phyloP scores from a whole-genome alignment of 208 protist genomes.

The Blechomonas ayalai region DNA sequence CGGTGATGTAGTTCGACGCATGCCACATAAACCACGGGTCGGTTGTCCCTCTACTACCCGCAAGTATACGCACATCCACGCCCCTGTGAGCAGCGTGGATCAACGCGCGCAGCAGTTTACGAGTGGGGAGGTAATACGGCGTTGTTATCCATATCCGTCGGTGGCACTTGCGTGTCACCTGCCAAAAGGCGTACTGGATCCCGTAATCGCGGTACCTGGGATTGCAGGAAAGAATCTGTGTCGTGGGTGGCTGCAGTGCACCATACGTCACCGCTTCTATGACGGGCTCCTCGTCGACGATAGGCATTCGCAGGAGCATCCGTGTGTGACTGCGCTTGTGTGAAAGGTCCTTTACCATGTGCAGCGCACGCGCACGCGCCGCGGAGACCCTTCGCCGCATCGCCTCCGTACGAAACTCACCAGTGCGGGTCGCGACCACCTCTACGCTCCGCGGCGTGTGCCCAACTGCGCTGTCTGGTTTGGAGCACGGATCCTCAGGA shows the following conservation, averaged over 20 bases:
- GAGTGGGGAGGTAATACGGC: conserved; percentile 87
- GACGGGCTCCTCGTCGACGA: conserved; percentile 61
- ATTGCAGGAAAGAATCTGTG: conserved; percentile 83
- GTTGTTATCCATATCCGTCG: conserved; percentile 87
- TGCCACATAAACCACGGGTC: conserved; percentile 92
- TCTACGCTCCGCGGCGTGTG: no score
- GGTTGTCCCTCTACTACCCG: conserved; percentile 73
- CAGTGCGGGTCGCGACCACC: no score
- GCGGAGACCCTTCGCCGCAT: conserved; percentile 48
- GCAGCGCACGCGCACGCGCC: conserved; percentile 24
- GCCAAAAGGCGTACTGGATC: conserved; percentile 87
- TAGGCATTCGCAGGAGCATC: conserved; percentile 21
- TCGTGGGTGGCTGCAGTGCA: conserved; percentile 24
- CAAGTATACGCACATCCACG: conserved; percentile 87
- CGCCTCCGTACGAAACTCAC: conserved; percentile 2
- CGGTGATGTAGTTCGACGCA: conserved; percentile 82
- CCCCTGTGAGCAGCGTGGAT: conserved; percentile 68
- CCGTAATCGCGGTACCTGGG: conserved; percentile 77
- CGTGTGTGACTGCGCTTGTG: conserved; percentile 51
- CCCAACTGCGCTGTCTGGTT: no score
- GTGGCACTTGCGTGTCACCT: conserved; percentile 73
- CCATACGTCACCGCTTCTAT: conserved; percentile 62
- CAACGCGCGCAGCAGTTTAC: conserved; percentile 70
- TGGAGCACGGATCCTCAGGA: neutral
- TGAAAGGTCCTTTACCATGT: conserved; percentile 22